These are phyloP conservation scores for Abelmoschus esculentus DNA, from an alignment of 345 rosid genomes.

Conservation along the genomic window DNA sequence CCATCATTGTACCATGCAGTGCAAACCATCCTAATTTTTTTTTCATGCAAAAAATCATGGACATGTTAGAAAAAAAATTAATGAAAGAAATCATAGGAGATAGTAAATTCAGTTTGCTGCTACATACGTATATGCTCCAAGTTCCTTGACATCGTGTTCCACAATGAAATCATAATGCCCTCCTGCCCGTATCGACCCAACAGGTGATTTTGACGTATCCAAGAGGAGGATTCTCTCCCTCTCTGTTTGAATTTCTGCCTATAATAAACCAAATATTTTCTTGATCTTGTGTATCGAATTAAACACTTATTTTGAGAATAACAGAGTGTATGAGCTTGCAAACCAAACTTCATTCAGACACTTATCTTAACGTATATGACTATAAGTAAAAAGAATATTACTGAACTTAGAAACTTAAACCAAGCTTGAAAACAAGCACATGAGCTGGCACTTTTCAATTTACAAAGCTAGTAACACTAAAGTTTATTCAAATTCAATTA, in stretches of 20 bases:
- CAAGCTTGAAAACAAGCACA: neutral
- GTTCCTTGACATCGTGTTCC: constrained; percentile 97
- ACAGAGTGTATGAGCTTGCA: neutral
- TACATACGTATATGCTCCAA: constrained; percentile 90
- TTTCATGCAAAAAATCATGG: neutral
- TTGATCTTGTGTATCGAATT: neutral
- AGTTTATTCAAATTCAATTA: neutral
- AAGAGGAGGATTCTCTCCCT: constrained; percentile 78
- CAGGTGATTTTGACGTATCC: constrained; percentile 82
- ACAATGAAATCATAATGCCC: constrained; percentile 96
- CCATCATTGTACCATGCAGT: constrained; percentile 82
- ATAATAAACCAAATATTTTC: constrained; percentile 9
- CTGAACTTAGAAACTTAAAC: neutral
- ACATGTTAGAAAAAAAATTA: neutral
- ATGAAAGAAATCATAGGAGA: neutral
- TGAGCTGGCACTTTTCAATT: neutral
- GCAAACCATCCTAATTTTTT: constrained; percentile 67
- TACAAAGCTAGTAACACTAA: neutral
- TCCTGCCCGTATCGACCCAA: constrained; percentile 70
- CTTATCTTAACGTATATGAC: neutral
- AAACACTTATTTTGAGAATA: neutral
- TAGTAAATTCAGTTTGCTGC: neutral
- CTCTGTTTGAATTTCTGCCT: constrained; percentile 98
- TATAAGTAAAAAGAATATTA: neutral
- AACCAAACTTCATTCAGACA: neutral